Evolutionary conservation across 139 green algal species (phyloP), one percentile per base, ranked within the genome.

Genomic region (Diplosphaera chodatii): DNA sequence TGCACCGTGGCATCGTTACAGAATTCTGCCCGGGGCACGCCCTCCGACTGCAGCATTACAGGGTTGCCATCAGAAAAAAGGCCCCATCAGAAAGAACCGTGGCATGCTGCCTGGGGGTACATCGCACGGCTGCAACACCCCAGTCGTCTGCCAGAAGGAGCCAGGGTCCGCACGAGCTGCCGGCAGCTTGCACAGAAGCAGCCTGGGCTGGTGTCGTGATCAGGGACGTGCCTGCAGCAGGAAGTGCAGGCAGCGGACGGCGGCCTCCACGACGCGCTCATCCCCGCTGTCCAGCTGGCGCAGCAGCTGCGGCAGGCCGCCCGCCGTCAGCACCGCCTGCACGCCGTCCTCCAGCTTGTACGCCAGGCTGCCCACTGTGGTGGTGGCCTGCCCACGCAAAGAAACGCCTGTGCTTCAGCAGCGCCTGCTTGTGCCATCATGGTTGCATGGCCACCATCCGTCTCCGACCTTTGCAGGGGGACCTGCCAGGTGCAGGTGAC

Each of bases 271-370:
- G 23, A 91, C 81, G 28, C 73, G 73, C 10, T 78, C 69, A 8
- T 89, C 80, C 22, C 68, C 8, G 69, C 69, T 81, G 2, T 34
- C 66, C 21, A 93, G 78, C 66, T 79, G 80, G 1, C 66, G 64
- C 25, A 92, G 72, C 41, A 93, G 73, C 40, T 84, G 80, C n/a
- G 81, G 72, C 18, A 93, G 64, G 28, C 78, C 87, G 69, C 80
- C 83, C 62, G 81, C 80, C 15, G 84, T 74, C 10, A 91, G 37
- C 59, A 93, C 76, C 32, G 75, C 80, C 25, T 32, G 40, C 40
- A 80, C 77, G 16, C 85, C 85, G 29, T 71, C 77, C 18, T 88
- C 77, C 32, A 76, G 70, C 4, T 78, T 79, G 63, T 81, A 88
- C 13, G 85, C 85, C 34, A 91, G 86, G 71, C 79, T 87, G 1